Base-by-base conservation (phyloP, 805 yeast species). In the Wickerhamomyces rabaulensis region DNA sequence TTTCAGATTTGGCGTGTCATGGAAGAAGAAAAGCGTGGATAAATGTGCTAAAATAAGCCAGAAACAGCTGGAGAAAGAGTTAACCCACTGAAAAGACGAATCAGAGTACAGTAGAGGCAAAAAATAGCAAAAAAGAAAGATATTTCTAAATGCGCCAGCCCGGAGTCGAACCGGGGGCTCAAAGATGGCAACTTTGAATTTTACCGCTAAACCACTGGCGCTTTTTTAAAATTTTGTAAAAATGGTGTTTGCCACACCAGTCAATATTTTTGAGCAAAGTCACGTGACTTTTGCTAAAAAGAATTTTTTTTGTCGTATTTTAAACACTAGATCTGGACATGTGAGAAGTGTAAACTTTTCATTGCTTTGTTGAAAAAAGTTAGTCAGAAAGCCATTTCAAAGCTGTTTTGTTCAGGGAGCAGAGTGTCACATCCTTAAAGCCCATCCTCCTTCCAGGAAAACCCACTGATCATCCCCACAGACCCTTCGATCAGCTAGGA, bases 141-240 rank as follows among this genome's bases (percentile, higher is more conserved):
- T 13, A 33, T 27, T n/a, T 21, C 16, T 17, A 38, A 26, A 41
- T 22, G 47, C 47, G 47, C 47, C 47, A 44, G 73, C 75, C 75
- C 74, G 75, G 75, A 70, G 69, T 70, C 75, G 75, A 70, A 70
- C 75, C 75, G 73, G 75, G 75, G 75, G 74, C 75, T 68, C 72
- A 65, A 66, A 73, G 73, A 70, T 70, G 75, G 75, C 74, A 70
- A 71, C 73, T 74, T 66, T 66, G 72, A 68, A 70, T 71, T 70
- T 70, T 70, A 69, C 75, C 75, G 68, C 75, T 71, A 71, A 71
- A 71, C 75, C 74, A 70, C 73, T 66, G 40, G 47, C 47, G 47
- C 47, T 20, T 17, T 37, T 12, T 20, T 9, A 4, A 3, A 15
- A 7, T 3, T 15, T 19, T 37, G 22, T 20, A 10, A 35, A 35